These are phyloP conservation scores for Aspergillus baeticus DNA, from an alignment of 495 filamentous ascomycete species.

Conservation along the genomic window DNA sequence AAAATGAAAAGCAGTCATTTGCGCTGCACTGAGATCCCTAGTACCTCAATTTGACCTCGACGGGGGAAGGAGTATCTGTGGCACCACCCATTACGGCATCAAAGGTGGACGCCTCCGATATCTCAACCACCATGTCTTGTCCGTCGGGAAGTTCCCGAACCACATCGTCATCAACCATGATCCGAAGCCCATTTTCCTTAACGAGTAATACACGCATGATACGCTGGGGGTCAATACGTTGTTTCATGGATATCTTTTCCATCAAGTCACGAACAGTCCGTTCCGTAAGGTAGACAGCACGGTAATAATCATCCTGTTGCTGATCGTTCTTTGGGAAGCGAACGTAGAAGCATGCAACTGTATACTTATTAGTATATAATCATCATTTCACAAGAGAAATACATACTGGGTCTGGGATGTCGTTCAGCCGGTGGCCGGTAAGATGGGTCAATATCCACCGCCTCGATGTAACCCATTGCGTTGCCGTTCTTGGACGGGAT, in stretches of 20 bases:
- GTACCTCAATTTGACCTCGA: constrained; percentile 6
- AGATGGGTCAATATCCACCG: constrained; percentile 77
- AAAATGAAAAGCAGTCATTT: no score
- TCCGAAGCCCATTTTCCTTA: constrained; percentile 68
- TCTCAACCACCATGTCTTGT: constrained; percentile 73
- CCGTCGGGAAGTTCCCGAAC: constrained; percentile 85
- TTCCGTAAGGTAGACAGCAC: constrained; percentile 81
- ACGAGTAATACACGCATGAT: constrained; percentile 70
- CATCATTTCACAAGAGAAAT: neutral
- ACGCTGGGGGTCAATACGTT: constrained; percentile 66
- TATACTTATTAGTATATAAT: neutral
- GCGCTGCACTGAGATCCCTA: neutral
- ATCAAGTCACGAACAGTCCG: constrained; percentile 72
- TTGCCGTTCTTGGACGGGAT: constrained; percentile 46
- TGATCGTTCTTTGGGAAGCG: constrained; percentile 55
- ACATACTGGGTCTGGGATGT: constrained; percentile 64
- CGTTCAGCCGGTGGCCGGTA: constrained; percentile 81
- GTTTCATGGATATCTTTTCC: constrained; percentile 69
- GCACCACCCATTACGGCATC: neutral
- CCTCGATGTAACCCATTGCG: constrained; percentile 80
- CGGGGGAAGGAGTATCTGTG: neutral
- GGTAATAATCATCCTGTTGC: constrained; percentile 65
- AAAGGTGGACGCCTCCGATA: neutral
- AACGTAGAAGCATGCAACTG: constrained; percentile 86
- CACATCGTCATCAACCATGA: constrained; percentile 89